phyloP scores from a whole-genome alignment of 257 asterid species.

The Coffea canephora region DNA sequence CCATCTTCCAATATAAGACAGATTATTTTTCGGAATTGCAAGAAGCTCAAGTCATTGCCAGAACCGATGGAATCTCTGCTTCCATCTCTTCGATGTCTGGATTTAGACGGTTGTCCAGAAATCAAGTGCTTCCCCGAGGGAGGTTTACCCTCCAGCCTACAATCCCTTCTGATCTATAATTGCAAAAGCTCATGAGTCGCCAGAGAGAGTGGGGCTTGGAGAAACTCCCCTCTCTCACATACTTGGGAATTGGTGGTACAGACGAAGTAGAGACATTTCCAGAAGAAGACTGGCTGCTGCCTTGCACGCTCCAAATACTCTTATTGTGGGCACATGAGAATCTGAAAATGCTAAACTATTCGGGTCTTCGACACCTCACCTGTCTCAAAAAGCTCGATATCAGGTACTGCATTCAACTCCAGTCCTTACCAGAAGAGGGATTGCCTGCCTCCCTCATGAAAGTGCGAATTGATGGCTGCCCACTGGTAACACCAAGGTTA shows the following conservation, averaged over 20 bases:
- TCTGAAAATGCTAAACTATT: constrained; percentile 4
- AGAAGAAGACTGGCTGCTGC: neutral
- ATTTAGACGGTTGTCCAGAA: neutral
- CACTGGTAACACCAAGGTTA: constrained; percentile 6
- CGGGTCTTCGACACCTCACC: constrained; percentile 5
- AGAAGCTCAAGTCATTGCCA: constrained; percentile 12
- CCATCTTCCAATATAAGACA: neutral
- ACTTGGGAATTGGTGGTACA: fast-evolving
- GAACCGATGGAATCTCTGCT: constrained; percentile 2
- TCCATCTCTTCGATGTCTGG: neutral
- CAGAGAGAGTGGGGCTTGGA: neutral
- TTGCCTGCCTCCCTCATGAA: constrained; percentile 6
- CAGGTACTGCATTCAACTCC: neutral
- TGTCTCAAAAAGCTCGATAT: neutral
- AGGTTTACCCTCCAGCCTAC: constrained; percentile 4
- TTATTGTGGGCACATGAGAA: fast-evolving
- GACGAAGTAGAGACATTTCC: neutral
- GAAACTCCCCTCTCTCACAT: neutral
- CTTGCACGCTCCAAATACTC: neutral
- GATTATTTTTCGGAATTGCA: fast-evolving
- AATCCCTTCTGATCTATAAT: fast-evolving
- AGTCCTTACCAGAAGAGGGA: neutral
- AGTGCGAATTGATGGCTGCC: neutral
- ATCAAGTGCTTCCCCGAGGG: constrained; percentile 6
- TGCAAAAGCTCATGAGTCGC: neutral